phyloP scores from a whole-genome alignment of 2,329 filamentous ascomycete genomes.

The Phialophora verrucosa region DNA sequence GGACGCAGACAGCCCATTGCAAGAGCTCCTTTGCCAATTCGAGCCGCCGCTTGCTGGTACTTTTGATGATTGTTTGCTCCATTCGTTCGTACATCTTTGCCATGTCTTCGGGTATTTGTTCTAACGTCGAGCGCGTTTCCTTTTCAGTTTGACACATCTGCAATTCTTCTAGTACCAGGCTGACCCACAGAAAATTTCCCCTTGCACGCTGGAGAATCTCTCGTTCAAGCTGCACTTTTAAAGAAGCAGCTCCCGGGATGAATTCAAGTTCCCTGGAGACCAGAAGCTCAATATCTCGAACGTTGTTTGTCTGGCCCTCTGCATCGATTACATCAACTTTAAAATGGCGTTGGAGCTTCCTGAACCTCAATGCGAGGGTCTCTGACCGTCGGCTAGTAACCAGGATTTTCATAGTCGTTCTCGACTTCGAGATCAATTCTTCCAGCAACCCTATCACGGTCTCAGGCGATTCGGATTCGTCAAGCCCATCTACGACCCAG shows the following conservation, averaged over 20 bases:
- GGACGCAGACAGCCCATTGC: conserved; percentile 40
- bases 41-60: conserved; percentile 11
- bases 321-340: conserved; percentile 18
- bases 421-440: conserved; percentile 11
- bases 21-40: conserved; percentile 39
- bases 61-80: conserved; percentile 27
- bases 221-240: conserved; percentile 18
- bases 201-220: conserved; percentile 29
- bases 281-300: conserved; percentile 29
- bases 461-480: conserved; percentile 43
- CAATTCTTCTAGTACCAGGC: conserved; percentile 34
- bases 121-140: conserved; percentile 33
- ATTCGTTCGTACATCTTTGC: conserved; percentile 42
- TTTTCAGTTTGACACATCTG: conserved; percentile 33
- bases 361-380: conserved; percentile 11
- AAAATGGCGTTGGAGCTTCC: conserved; percentile 6
- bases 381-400: conserved; percentile 17
- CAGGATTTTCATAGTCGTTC: conserved; percentile 41
- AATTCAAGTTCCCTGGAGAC: conserved; percentile 26
- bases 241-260: conserved; percentile 13
- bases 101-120: conserved; percentile 42
- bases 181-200: conserved; percentile 37
- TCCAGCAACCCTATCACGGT: conserved; percentile 36
- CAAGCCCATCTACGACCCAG: conserved; percentile 50
- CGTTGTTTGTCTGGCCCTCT: conserved; percentile 12